phyloP scores from a whole-genome alignment of 2,329 filamentous ascomycete species.

The Penicillium sp. region DNA sequence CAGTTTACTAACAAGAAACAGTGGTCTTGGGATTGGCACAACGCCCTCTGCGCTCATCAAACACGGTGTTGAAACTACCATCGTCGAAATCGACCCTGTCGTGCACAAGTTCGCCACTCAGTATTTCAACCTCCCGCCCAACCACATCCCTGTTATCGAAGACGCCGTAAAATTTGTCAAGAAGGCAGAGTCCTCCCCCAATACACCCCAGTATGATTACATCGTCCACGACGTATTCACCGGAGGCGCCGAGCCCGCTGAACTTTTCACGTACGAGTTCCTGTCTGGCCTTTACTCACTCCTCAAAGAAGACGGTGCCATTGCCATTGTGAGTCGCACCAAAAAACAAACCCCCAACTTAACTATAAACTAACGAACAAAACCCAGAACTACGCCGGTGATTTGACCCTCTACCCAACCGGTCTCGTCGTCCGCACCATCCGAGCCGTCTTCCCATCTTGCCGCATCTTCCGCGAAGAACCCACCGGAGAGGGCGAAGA shows the following conservation, averaged over 20 bases:
- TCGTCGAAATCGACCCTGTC: slow-evolving; percentile 90
- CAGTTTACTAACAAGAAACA: slow-evolving; percentile 36
- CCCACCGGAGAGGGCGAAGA: slow-evolving; percentile 48
- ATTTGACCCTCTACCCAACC: slow-evolving; percentile 74
- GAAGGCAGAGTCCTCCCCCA: slow-evolving; percentile 45
- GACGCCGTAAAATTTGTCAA: slow-evolving; percentile 74
- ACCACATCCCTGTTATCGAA: slow-evolving; percentile 76
- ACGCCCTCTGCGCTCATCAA: slow-evolving; percentile 81
- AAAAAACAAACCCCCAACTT: background rate
- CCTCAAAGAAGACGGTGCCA: slow-evolving; percentile 73
- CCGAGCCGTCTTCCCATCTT: slow-evolving; percentile 76
- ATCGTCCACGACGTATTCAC: slow-evolving; percentile 98
- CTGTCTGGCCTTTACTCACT: slow-evolving; percentile 68
- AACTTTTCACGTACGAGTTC: slow-evolving; percentile 86
- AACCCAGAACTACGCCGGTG: slow-evolving; percentile 85
- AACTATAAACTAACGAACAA: slow-evolving; percentile 13
- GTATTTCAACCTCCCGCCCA: slow-evolving; percentile 76
- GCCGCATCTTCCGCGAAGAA: slow-evolving; percentile 84
- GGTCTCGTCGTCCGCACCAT: slow-evolving; percentile 81
- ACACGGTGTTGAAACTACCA: slow-evolving; percentile 88
- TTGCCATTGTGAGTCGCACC: slow-evolving; percentile 71
- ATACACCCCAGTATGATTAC: slow-evolving; percentile 67
- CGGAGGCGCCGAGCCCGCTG: slow-evolving; percentile 85
- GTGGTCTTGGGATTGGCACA: slow-evolving; percentile 88
- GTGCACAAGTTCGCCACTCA: slow-evolving; percentile 79